Evolutionary conservation across 164 flowering plant genomes (phyloP).

Genomic region (Dillenia turbinata): DNA sequence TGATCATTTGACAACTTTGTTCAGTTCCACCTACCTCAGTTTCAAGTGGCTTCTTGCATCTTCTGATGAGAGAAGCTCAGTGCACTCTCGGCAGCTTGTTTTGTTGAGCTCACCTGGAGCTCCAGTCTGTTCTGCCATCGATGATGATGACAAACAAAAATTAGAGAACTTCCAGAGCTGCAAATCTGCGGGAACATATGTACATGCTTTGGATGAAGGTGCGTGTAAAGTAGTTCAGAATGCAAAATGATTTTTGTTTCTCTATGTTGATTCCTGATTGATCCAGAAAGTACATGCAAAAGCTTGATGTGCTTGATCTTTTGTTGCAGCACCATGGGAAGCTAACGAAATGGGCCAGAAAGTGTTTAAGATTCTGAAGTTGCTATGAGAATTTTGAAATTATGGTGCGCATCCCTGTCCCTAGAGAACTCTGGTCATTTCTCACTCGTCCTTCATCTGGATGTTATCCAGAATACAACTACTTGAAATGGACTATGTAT

Average conservation of each 20-base stretch:
- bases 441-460: no score
- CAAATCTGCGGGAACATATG: conserved; percentile 3
- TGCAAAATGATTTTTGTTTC: neutral
- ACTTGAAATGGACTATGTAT: no score
- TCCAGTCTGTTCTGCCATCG: conserved; percentile 11
- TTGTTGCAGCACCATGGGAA: neutral
- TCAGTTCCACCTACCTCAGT: conserved; percentile 28
- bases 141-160: conserved; percentile 17
- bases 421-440: no score
- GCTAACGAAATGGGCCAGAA: neutral
- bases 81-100: conserved; percentile 9
- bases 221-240: neutral
- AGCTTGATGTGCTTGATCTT: neutral
- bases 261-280: neutral
- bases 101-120: conserved; percentile 19
- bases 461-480: no score
- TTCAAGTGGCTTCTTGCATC: conserved; percentile 32
- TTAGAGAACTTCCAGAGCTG: conserved; percentile 13
- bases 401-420: no score
- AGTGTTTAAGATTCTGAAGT: neutral
- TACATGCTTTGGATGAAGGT: conserved; percentile 18
- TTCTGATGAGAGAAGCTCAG: conserved; percentile 15
- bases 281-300: neutral
- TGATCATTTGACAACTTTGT: neutral
- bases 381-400: no score